Percentiles rank a stretch among this genome's conserved stretches.
These are phyloP conservation scores for Bigelowiella natans DNA, from an alignment of 78 protist genomes.

Conservation along the genomic window DNA sequence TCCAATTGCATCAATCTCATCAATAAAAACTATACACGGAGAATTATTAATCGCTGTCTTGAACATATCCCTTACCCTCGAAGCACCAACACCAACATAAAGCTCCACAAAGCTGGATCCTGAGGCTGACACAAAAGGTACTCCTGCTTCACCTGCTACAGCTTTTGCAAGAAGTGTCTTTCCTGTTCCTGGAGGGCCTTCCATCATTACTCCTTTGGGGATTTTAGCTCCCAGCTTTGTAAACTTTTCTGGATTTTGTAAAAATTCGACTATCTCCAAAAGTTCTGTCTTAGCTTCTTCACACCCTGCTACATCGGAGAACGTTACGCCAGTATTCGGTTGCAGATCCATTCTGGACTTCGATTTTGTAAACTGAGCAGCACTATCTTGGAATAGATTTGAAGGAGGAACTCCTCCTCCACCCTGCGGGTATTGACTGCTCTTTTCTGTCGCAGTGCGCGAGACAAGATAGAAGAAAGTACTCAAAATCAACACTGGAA, in stretches of 20 bases:
- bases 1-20: conserved; percentile 86
- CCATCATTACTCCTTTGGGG: conserved; percentile 64
- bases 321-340: conserved; percentile 36
- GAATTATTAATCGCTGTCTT: conserved; percentile 61
- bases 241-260: conserved; percentile 69
- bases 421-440: too few species aligned
- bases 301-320: conserved; percentile 33
- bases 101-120: background rate
- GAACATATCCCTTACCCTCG: conserved; percentile 58
- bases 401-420: too few species aligned
- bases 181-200: conserved; percentile 87
- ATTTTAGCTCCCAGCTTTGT: conserved; percentile 29
- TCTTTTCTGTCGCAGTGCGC: too few species aligned
- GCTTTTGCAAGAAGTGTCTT: conserved; percentile 34
- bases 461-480: too few species aligned
- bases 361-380: background rate
- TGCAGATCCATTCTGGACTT: conserved; percentile 29
- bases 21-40: conserved; percentile 82
- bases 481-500: too few species aligned
- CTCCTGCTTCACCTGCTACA: conserved; percentile 78
- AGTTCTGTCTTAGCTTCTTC: conserved; percentile 34
- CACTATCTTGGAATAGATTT: too few species aligned
- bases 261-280: conserved; percentile 64
- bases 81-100: conserved; percentile 65
- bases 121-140: background rate